Conservation (phyloP, 2,329 filamentous ascomycete genomes). For the Neofusicoccum laricinum region DNA sequence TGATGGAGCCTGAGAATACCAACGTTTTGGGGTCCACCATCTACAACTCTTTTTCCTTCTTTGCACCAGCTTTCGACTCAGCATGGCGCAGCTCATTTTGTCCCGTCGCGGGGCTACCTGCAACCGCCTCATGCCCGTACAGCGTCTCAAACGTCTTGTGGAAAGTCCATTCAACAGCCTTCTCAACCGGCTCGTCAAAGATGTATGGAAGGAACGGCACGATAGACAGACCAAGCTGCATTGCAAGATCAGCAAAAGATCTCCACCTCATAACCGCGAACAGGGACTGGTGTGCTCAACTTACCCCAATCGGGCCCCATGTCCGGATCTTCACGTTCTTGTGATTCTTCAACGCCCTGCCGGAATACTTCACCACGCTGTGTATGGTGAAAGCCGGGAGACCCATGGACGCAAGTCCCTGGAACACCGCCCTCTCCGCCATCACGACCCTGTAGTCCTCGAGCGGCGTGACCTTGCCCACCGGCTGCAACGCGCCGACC, state of each 20-base stretch:
- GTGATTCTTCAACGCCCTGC: constrained; percentile 75
- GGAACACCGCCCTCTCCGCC: constrained; percentile 86
- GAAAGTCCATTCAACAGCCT: constrained; percentile 86
- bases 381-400: constrained; percentile 92
- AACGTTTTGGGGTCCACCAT: not conserved
- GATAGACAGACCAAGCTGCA: constrained; percentile 56
- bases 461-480: constrained; percentile 61
- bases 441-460: constrained; percentile 92
- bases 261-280: no score
- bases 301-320: constrained; percentile 86
- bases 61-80: constrained; percentile 28
- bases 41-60: constrained; percentile 40
- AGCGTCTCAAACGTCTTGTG: constrained; percentile 74
- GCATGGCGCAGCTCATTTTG: constrained; percentile 35
- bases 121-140: constrained; percentile 62
- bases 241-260: not conserved
- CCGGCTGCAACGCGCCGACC: constrained; percentile 19
- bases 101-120: constrained; percentile 36
- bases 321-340: constrained; percentile 74
- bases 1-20: no score
- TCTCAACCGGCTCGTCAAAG: constrained; percentile 90
- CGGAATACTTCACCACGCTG: constrained; percentile 85
- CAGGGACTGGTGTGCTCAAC: constrained; percentile 32
- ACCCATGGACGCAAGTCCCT: constrained; percentile 88
- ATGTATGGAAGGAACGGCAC: constrained; percentile 81